Conservation (phyloP, 768 basidiomycete genomes). For the Boletellus emodensis region DNA sequence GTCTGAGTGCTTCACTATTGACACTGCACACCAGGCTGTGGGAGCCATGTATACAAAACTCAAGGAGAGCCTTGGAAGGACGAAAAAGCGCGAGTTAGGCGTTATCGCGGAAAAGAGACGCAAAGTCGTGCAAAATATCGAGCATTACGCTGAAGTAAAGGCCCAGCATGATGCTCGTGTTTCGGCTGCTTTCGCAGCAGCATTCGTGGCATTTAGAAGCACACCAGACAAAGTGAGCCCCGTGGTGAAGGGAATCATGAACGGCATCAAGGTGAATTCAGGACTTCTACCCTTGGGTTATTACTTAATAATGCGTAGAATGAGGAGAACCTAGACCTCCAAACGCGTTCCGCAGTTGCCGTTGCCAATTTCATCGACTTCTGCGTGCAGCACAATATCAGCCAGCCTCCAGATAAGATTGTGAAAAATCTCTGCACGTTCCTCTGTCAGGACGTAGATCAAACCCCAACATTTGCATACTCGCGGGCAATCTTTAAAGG, state of each 20-base stretch:
- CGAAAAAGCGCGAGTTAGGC: conserved; percentile 74
- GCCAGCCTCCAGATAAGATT: conserved; percentile 92
- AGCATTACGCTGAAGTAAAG: conserved; percentile 79
- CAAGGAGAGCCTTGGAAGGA: conserved; percentile 68
- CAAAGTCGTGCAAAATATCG: conserved; percentile 65
- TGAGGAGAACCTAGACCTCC: conserved; percentile 86
- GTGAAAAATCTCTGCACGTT: conserved; percentile 97
- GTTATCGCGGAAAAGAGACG: conserved; percentile 72
- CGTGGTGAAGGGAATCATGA: conserved; percentile 95
- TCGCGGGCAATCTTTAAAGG: conserved; percentile 59
- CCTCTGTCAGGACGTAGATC: conserved; percentile 84
- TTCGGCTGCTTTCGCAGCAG: conserved; percentile 84
- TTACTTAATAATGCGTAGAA: conserved; percentile 43
- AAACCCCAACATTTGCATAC: conserved; percentile 85
- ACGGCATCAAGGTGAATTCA: conserved; percentile 81
- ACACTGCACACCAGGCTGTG: conserved; percentile 68
- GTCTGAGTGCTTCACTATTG: conserved; percentile 70
- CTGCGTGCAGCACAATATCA: conserved; percentile 66
- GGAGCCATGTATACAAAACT: conserved; percentile 68
- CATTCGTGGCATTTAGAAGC: conserved; percentile 80
- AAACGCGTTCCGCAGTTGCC: conserved; percentile 80
- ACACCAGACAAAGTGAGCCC: conserved; percentile 94
- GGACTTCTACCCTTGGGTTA: background rate
- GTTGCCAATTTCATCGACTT: conserved; percentile 88
- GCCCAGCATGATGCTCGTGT: conserved; percentile 83